A percentile compares a stretch with the other conserved stretches of the same genome.
Evolutionary conservation across 129 eudicot species (phyloP).

Genomic region (Kitagawia praeruptora): DNA sequence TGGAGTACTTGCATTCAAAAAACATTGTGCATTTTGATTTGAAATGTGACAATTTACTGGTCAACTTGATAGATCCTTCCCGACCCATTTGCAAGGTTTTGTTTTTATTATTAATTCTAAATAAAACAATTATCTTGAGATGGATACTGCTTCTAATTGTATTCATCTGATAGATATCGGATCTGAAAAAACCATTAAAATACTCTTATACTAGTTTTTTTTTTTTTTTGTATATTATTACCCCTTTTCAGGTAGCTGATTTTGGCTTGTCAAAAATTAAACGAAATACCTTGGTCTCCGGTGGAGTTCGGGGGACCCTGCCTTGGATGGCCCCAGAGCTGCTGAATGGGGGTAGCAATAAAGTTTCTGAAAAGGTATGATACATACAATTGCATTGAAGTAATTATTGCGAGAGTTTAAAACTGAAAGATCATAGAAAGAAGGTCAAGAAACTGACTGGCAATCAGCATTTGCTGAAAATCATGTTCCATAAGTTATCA

Average conservation of each 20-base stretch:
- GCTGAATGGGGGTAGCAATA: constrained; percentile 82
- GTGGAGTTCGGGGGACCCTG: constrained; percentile 91
- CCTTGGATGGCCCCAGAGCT: constrained; percentile 99
- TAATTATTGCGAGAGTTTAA: not conserved
- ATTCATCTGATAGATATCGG: not conserved
- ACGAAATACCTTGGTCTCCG: constrained; percentile 89
- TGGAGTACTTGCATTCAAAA: constrained; percentile 94
- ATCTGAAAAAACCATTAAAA: too few relatives aligned
- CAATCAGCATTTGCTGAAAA: not conserved
- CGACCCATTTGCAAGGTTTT: constrained; percentile 95
- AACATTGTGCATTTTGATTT: constrained; percentile 88
- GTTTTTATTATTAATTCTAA: not conserved
- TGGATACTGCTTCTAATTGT: not conserved
- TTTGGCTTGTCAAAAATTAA: constrained; percentile 90
- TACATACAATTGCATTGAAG: not conserved
- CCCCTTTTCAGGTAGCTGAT: constrained; percentile 68
- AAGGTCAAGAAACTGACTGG: not conserved
- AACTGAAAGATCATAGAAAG: not conserved
- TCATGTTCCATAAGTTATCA: not conserved
- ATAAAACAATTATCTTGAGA: not conserved
- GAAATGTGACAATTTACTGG: constrained; percentile 90
- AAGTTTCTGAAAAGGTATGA: constrained; percentile 84
- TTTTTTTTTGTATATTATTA: not conserved
- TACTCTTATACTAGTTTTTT: not conserved
- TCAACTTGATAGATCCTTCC: constrained; percentile 84